Evolutionary conservation across 83 land plant species (phyloP), one percentile per base, ranked within the genome.

Genomic region (Thuja plicata): DNA sequence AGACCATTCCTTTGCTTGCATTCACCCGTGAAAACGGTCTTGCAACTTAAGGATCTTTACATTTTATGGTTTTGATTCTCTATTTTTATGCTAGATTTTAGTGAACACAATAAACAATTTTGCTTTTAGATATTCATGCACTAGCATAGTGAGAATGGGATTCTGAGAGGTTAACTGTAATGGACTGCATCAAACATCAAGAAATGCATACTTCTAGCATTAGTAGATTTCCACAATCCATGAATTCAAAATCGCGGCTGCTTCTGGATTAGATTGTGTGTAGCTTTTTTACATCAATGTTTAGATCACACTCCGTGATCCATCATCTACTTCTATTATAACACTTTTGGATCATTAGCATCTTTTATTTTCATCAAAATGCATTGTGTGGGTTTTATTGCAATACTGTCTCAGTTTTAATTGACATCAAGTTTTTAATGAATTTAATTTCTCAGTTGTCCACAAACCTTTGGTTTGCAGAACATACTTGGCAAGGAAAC

Each of bases 401-500:
- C 57, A 48, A 83, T 10, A 46, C 19, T n/a, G 24, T 45, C 16
- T n/a, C 35, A 83, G 86, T 15, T 24, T 88, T 16, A 52, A 45
- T 24, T 41, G 1, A 77, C 43, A 86, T 85, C 86, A n/a, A 83
- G 6, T 54, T 66, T 78, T 84, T 55, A 32, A 32, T 87, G 54
- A 48, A 57, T 80, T 62, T 87, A 34, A 66, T 52, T 52, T 86
- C 85, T 30, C 17, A 83, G 27, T 60, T 46, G 30, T 32, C 86
- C 55, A 73, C 52, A 78, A 86, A 38, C 30, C 30, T 86, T 89
- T 88, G 82, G 17, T 80, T 57, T 92, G 86, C 95, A 97, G 99
- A 97, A 94, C 89, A 97, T 96, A 70, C 91, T 97, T 89, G 99
- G 98, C 30, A 82, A 90, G 48, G 96, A 96, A 88, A 91, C 84